These are phyloP conservation scores for Aspergillus ibericus DNA, from an alignment of 2,329 filamentous ascomycete genomes.

Conservation along the genomic window DNA sequence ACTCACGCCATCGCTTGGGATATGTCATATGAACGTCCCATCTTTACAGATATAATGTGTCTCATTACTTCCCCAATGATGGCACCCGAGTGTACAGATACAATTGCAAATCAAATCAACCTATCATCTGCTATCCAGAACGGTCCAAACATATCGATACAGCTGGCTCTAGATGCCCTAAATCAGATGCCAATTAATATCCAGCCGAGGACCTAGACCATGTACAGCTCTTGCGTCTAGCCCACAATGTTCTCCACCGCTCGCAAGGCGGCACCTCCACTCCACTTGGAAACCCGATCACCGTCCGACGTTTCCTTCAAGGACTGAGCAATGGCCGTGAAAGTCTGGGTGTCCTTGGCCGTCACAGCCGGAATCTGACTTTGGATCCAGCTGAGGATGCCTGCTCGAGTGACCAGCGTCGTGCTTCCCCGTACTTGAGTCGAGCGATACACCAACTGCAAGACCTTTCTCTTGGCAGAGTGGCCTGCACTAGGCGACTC, in stretches of 20 bases:
- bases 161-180: not conserved
- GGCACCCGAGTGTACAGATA: not conserved
- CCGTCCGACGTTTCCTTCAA: constrained; percentile 67
- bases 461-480: constrained; percentile 62
- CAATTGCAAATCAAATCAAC: not conserved
- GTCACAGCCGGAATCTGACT: constrained; percentile 57
- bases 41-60: not conserved
- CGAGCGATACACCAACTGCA: constrained; percentile 64
- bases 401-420: constrained; percentile 76
- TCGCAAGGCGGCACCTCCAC: constrained; percentile 49
- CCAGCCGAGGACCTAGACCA: not conserved
- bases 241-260: constrained; percentile 27
- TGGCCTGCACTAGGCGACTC: constrained; percentile 64
- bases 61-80: not conserved
- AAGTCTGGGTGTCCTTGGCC: constrained; percentile 37
- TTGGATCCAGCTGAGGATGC: constrained; percentile 72
- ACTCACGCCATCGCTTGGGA: not conserved
- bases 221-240: constrained; percentile 2
- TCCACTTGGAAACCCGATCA: constrained; percentile 67
- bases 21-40: not conserved
- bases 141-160: not conserved
- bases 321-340: constrained; percentile 58
- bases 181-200: not conserved
- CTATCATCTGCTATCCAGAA: not conserved
- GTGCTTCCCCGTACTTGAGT: constrained; percentile 71